Percentiles rank a stretch among this genome's conserved stretches.
Evolutionary conservation across 2,329 filamentous ascomycete species (phyloP).

Genomic region (Beauveria australis): DNA sequence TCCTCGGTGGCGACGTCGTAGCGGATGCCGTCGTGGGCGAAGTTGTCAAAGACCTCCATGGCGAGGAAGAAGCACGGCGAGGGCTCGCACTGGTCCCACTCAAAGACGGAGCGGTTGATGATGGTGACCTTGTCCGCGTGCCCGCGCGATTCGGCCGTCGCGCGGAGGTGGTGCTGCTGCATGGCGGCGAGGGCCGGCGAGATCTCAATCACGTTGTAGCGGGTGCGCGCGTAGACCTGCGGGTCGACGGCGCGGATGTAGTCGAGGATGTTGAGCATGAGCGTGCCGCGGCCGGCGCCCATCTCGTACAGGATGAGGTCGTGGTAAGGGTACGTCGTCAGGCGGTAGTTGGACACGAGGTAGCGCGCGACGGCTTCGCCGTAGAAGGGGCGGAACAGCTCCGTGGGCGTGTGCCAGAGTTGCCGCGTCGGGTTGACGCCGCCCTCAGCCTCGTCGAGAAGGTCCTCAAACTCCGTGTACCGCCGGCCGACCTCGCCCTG

Average conservation of each 20-base stretch:
- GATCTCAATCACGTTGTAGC: slow-evolving; percentile 95
- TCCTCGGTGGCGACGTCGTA: slow-evolving; percentile 77
- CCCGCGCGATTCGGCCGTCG: slow-evolving; percentile 59
- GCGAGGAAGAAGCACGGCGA: slow-evolving; percentile 96
- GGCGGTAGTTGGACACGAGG: slow-evolving; percentile 89
- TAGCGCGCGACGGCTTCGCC: slow-evolving; percentile 96
- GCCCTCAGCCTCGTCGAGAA: slow-evolving; percentile 61
- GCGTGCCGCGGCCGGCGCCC: slow-evolving; percentile 91
- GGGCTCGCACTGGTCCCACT: slow-evolving; percentile 82
- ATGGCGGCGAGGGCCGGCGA: slow-evolving; percentile 70
- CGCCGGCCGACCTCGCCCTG: slow-evolving; percentile 65
- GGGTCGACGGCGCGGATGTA: slow-evolving; percentile 86
- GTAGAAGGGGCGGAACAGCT: slow-evolving; percentile 93
- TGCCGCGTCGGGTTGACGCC: slow-evolving; percentile 68
- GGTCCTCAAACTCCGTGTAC: slow-evolving; percentile 86
- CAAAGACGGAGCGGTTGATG: slow-evolving; percentile 89
- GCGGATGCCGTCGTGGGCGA: slow-evolving; percentile 87
- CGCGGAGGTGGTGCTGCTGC: slow-evolving; percentile 63
- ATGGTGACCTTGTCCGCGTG: slow-evolving; percentile 86
- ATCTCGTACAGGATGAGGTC: slow-evolving; percentile 98
- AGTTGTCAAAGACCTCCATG: slow-evolving; percentile 98
- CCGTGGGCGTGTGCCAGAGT: slow-evolving; percentile 96
- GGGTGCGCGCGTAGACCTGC: slow-evolving; percentile 86
- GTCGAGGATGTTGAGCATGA: slow-evolving; percentile 97
- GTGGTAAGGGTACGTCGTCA: slow-evolving; percentile 89